These are phyloP conservation scores for Cryptomeria japonica DNA, from an alignment of 75 land plant species.

Conservation along the genomic window DNA sequence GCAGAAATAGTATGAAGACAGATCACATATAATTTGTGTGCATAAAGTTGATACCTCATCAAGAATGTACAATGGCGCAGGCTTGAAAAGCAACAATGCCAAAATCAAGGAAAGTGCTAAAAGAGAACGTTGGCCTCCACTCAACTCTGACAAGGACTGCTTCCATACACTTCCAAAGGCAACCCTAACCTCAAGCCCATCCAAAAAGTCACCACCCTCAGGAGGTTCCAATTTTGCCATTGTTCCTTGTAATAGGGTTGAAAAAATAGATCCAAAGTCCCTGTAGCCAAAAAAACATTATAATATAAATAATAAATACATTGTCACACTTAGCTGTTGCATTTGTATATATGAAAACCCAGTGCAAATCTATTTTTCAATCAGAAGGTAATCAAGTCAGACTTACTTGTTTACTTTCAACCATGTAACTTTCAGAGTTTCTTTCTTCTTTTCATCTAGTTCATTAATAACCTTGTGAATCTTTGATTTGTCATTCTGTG, in stretches of 20 bases:
- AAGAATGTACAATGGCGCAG: conserved; percentile 96
- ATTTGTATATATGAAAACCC: neutral
- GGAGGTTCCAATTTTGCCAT: conserved; percentile 97
- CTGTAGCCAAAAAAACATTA: conserved; percentile 32
- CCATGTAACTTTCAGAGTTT: conserved; percentile 90
- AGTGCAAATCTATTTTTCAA: neutral
- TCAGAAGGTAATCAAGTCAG: neutral
- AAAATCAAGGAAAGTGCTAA: conserved; percentile 96
- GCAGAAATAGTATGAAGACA: neutral
- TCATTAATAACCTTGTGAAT: conserved; percentile 90
- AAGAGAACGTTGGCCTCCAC: conserved; percentile 97
- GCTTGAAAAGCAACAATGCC: conserved; percentile 93
- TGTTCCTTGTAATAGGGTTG: conserved; percentile 92
- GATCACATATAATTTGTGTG: neutral
- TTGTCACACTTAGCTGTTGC: neutral
- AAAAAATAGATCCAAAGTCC: conserved; percentile 98
- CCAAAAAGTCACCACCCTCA: conserved; percentile 86
- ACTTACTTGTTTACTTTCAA: conserved; percentile 90
- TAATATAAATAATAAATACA: neutral
- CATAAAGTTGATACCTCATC: conserved; percentile 77
- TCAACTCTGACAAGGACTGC: conserved; percentile 96
- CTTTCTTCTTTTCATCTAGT: conserved; percentile 97
- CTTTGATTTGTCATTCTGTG: conserved; percentile 92
- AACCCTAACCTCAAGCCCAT: conserved; percentile 97
- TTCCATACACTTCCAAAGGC: conserved; percentile 99